Percentiles rank a stretch among this genome's conserved stretches.
These are phyloP conservation scores for Verticillium klebahnii DNA, from an alignment of 2,329 filamentous ascomycete genomes.

Conservation along the genomic window DNA sequence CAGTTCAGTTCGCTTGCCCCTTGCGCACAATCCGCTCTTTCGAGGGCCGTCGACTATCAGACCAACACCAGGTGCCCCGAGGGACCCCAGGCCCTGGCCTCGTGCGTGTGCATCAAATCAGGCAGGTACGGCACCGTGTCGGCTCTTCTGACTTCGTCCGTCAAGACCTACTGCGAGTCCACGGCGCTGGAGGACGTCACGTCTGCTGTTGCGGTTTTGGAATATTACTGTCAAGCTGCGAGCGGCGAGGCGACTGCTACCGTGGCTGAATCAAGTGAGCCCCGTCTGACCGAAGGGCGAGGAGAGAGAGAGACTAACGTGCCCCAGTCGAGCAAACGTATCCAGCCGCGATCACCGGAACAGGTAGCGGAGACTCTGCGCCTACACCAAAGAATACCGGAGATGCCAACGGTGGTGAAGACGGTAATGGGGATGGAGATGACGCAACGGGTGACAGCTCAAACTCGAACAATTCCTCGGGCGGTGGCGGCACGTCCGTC, in stretches of 20 bases:
- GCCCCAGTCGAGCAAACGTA: too few relatives aligned
- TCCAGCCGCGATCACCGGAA: too few relatives aligned
- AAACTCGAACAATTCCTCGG: too few relatives aligned
- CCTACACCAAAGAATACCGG: too few relatives aligned
- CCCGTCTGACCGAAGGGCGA: too few relatives aligned
- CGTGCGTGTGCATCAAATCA: slow-evolving; percentile 42
- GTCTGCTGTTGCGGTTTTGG: slow-evolving; percentile 40
- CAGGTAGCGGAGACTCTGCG: too few relatives aligned
- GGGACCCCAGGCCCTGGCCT: slow-evolving; percentile 45
- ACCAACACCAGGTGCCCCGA: slow-evolving; percentile 34
- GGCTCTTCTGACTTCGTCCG: slow-evolving; percentile 38
- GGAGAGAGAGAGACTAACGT: too few relatives aligned
- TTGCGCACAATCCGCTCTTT: slow-evolving; percentile 42
- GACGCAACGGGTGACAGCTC: too few relatives aligned
- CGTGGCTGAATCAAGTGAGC: slow-evolving; percentile 15
- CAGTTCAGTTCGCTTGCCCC: slow-evolving; percentile 37
- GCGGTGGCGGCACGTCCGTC: neutral
- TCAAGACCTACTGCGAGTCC: slow-evolving; percentile 37
- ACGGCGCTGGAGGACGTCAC: slow-evolving; percentile 30
- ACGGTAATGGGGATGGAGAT: too few relatives aligned
- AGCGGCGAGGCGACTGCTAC: slow-evolving; percentile 33
- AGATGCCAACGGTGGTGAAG: too few relatives aligned
- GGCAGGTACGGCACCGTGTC: slow-evolving; percentile 37
- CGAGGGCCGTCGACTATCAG: slow-evolving; percentile 32
- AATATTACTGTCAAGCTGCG: slow-evolving; percentile 46